phyloP scores from a whole-genome alignment of 2,329 filamentous ascomycete species.

The Aspergillus neotritici region DNA sequence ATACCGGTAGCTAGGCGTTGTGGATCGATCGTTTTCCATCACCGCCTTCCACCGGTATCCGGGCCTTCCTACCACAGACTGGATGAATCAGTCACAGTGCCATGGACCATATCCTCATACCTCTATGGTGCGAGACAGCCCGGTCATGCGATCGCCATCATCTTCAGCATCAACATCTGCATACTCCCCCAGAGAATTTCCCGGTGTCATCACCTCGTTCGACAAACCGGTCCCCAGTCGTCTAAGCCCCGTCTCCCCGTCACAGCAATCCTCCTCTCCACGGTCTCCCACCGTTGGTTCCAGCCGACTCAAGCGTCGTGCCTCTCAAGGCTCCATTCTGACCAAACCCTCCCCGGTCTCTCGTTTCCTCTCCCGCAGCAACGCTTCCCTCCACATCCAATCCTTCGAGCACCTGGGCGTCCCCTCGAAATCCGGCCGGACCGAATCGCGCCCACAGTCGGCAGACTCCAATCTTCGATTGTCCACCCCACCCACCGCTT shows the following conservation, averaged over 20 bases:
- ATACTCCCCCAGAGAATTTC: conserved; percentile 12
- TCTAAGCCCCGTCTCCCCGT: conserved; percentile 18
- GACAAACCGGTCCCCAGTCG: conserved; percentile 10
- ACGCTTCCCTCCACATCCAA: conserved; percentile 44
- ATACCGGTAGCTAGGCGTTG: too few relatives aligned
- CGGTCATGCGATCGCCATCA: conserved; percentile 26
- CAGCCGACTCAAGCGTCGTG: conserved; percentile 29
- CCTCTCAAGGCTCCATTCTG: conserved; percentile 33
- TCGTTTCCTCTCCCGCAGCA: conserved; percentile 33
- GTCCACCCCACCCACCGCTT: conserved; percentile 32
- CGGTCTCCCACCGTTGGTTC: conserved; percentile 14
- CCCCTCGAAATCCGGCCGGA: conserved; percentile 18
- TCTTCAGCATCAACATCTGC: conserved; percentile 15
- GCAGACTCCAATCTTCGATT: conserved; percentile 26
- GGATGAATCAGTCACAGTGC: conserved; percentile 29
- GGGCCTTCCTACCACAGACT: conserved; percentile 15
- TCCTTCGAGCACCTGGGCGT: conserved; percentile 48
- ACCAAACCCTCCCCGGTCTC: conserved; percentile 32
- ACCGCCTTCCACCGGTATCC: not conserved
- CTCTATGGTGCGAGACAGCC: conserved; percentile 19
- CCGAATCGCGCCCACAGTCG: conserved; percentile 25
- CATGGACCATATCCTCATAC: conserved; percentile 27
- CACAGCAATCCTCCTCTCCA: conserved; percentile 12
- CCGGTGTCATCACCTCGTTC: conserved; percentile 10
- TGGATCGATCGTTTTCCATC: too few relatives aligned